These are phyloP conservation scores for Hammondia hammondi DNA, from an alignment of 169 alveolate species.

Conservation along the genomic window DNA sequence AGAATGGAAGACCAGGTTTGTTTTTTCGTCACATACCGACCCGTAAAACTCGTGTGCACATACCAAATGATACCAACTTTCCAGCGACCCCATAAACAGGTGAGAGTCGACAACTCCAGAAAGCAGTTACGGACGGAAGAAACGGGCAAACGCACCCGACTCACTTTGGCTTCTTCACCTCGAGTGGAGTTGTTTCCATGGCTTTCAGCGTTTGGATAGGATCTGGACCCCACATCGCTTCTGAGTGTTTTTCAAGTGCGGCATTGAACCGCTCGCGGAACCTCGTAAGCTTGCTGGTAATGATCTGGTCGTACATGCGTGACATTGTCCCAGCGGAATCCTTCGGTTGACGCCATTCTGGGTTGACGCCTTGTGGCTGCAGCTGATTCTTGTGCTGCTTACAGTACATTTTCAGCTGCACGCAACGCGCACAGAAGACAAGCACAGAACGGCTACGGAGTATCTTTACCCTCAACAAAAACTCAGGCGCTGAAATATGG, in stretches of 20 bases:
- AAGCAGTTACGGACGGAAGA: too few relatives aligned
- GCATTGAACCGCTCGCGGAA: slow-evolving; percentile 40
- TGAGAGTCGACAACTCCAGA: too few relatives aligned
- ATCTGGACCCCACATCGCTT: slow-evolving; percentile 33
- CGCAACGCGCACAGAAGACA: too few relatives aligned
- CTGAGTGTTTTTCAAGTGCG: slow-evolving; percentile 30
- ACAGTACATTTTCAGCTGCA: slow-evolving; percentile 42
- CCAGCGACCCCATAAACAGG: too few relatives aligned
- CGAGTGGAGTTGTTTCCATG: not conserved
- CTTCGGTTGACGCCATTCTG: slow-evolving; percentile 1
- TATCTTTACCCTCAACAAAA: too few relatives aligned
- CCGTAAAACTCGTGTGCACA: too few relatives aligned
- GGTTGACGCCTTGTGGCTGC: not conserved
- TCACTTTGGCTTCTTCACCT: slow-evolving; percentile 22
- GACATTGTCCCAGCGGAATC: slow-evolving; percentile 36
- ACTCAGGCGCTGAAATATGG: too few relatives aligned
- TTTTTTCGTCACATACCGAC: too few relatives aligned
- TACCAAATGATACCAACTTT: too few relatives aligned
- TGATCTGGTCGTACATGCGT: slow-evolving; percentile 41
- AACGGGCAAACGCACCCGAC: not conserved
- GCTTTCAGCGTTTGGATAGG: slow-evolving; percentile 10
- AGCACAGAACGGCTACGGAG: too few relatives aligned
- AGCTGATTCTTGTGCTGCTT: slow-evolving; percentile 3
- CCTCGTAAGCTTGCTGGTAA: slow-evolving; percentile 22
- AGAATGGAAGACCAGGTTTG: too few relatives aligned